phyloP scores from a whole-genome alignment of 495 filamentous ascomycete species.

The Daldinia decipiens region DNA sequence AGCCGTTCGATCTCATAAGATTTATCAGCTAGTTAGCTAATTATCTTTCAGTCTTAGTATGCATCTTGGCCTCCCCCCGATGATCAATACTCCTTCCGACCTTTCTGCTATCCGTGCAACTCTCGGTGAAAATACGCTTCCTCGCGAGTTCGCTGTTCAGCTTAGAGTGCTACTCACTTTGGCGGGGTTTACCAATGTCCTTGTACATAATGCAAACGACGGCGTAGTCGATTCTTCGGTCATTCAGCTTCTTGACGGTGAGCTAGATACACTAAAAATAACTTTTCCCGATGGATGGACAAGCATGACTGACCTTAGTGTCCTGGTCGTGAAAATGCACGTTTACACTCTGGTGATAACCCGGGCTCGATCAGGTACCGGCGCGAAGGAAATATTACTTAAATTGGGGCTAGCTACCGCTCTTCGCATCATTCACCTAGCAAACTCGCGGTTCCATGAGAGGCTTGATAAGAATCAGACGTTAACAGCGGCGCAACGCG shows the following conservation, averaged over 20 bases:
- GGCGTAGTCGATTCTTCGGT: constrained; percentile 46
- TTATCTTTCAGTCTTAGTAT: constrained; percentile 43
- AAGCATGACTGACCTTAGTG: constrained; percentile 34
- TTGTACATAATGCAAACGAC: constrained; percentile 44
- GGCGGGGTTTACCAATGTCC: constrained; percentile 42
- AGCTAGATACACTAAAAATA: constrained; percentile 43
- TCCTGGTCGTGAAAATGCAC: constrained; percentile 42
- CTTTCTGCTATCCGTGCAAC: constrained; percentile 35
- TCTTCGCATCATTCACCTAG: constrained; percentile 39
- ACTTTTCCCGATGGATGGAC: constrained; percentile 42
- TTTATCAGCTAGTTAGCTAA: constrained; percentile 1
- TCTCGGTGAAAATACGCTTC: constrained; percentile 37
- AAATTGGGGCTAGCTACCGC: constrained; percentile 37
- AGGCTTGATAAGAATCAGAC: constrained; percentile 10
- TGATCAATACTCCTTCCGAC: constrained; percentile 47
- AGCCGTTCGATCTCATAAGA: constrained; percentile 6
- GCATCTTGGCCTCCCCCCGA: constrained; percentile 46
- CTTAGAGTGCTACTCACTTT: constrained; percentile 39
- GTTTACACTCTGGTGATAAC: constrained; percentile 43
- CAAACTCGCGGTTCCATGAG: constrained; percentile 35
- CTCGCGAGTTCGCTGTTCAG: constrained; percentile 40
- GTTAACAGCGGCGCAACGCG: constrained; percentile 19
- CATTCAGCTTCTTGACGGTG: constrained; percentile 48
- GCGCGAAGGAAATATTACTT: constrained; percentile 41
- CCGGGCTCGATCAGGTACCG: constrained; percentile 23